Percentiles rank a stretch among this genome's conserved stretches.
phyloP scores from a whole-genome alignment of 2,329 filamentous ascomycete species.

The Claviceps pazoutovae region DNA sequence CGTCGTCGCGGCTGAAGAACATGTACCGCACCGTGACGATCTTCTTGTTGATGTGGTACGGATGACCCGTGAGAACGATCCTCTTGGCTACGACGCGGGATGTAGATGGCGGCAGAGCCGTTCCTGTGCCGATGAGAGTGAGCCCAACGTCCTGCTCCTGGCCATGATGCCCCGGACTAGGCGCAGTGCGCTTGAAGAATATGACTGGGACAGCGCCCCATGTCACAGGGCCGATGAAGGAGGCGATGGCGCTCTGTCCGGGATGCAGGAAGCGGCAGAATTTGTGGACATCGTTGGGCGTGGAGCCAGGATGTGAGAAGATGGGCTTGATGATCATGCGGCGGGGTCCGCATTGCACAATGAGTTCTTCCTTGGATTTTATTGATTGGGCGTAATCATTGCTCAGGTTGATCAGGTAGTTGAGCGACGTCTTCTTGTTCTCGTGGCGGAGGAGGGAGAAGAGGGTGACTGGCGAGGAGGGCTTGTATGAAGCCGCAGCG shows the following conservation, averaged over 20 bases:
- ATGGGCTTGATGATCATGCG: conserved; percentile 79
- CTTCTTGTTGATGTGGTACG: conserved; percentile 97
- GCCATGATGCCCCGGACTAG: conserved; percentile 27
- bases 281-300: conserved; percentile 94
- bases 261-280: conserved; percentile 87
- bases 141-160: conserved; percentile 39
- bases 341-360: conserved; percentile 81
- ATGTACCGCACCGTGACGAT: conserved; percentile 96
- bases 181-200: conserved; percentile 57
- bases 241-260: conserved; percentile 75
- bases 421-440: conserved; percentile 81
- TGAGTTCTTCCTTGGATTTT: conserved; percentile 82
- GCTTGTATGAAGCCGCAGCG: background rate
- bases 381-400: conserved; percentile 63
- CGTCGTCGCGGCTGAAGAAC: conserved; percentile 96
- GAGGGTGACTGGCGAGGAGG: conserved; percentile 48
- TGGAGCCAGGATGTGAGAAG: conserved; percentile 79
- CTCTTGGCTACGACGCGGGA: conserved; percentile 83
- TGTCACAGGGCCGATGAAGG: conserved; percentile 77
- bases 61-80: conserved; percentile 85
- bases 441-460: conserved; percentile 89
- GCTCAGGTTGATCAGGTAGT: conserved; percentile 78
- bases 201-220: conserved; percentile 88
- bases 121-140: conserved; percentile 73
- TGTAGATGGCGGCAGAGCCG: conserved; percentile 62